A percentile compares a stretch with the other conserved stretches of the same genome.
Conservation (phyloP, 2,329 filamentous ascomycete species). For the Chrysosporium queenslandicum region DNA sequence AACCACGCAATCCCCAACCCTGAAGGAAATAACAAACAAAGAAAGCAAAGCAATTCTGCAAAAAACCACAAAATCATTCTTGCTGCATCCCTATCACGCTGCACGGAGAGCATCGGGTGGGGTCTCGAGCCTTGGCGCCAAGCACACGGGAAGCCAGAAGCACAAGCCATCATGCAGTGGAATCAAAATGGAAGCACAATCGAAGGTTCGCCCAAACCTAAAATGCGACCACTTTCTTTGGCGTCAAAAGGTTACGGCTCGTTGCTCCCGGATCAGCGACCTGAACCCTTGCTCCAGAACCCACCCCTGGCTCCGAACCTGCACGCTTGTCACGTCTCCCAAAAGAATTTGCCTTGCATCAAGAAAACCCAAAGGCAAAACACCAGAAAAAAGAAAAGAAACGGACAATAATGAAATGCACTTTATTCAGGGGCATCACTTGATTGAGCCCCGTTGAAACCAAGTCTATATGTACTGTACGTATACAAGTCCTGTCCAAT, state of each 20-base stretch:
- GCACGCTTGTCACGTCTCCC: no score
- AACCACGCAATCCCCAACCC: not conserved
- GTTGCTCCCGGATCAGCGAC: not conserved
- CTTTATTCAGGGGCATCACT: not conserved
- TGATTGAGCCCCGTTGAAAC: no score
- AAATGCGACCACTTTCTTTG: not conserved
- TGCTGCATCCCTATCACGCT: no score
- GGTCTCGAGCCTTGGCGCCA: no score
- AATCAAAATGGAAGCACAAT: conserved; percentile 7
- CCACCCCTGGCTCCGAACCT: not conserved
- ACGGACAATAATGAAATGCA: not conserved
- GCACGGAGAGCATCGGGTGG: no score
- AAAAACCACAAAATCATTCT: no score
- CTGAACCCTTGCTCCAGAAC: not conserved
- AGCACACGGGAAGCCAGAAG: no score
- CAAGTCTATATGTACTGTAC: not conserved
- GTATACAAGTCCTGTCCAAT: not conserved
- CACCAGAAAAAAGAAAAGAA: not conserved
- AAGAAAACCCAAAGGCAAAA: no score
- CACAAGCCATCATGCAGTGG: not conserved
- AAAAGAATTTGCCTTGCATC: no score
- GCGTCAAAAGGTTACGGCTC: no score
- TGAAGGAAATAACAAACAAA: not conserved
- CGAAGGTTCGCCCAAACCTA: not conserved
- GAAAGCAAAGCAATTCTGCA: no score